Evolutionary conservation across 164 flowering plant species (phyloP), one percentile per base, ranked within the genome.

Genomic region (Platanus orientalis): DNA sequence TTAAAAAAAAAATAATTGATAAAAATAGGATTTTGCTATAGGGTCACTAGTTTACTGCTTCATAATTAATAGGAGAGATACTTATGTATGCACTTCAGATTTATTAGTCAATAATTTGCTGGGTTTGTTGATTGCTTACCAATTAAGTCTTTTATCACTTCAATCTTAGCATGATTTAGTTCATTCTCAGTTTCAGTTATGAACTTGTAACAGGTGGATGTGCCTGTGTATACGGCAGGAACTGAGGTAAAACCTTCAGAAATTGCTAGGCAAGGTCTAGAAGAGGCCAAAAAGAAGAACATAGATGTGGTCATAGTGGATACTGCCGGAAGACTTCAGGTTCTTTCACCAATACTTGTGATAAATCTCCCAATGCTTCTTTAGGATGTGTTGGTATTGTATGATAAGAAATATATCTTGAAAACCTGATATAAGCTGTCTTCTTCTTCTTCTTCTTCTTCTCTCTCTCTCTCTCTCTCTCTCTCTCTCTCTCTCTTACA

Each of bases 291-390:
- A 72, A 84, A 80, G 81, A 82, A 86, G 75, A 86, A 81, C 24
- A 67, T 75, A 19, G 96, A 90, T 83, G 98, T 90, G 55, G 95
- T 94, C 61, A 87, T 94, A 56, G 84, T 94, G 80, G 97, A 94
- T 76, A 94, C 98, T 65, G 98, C 98, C 56, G 98, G 98, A 70
- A 86, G 98, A 74, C 92, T 93, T 76, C 98, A 93, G 96, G 98
- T 88, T 65, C 32, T 67, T 47, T 48, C 10, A 60, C 32, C 51
- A 60, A n/a, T 26, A 54, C 26, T 69, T 10, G 23, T 47, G 51
- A 29, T 58, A 9, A n/a, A n/a, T n/a, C n/a, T n/a, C n/a, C 12
- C 6, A 27, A 16, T 19, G 44, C 34, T 58, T 20, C 53, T 19
- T 13, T 24, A 25, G 6, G 40, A 30, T 29, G 0, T 62, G 63